phyloP scores from a whole-genome alignment of 768 basidiomycete genomes.

The Suillus sp. region DNA sequence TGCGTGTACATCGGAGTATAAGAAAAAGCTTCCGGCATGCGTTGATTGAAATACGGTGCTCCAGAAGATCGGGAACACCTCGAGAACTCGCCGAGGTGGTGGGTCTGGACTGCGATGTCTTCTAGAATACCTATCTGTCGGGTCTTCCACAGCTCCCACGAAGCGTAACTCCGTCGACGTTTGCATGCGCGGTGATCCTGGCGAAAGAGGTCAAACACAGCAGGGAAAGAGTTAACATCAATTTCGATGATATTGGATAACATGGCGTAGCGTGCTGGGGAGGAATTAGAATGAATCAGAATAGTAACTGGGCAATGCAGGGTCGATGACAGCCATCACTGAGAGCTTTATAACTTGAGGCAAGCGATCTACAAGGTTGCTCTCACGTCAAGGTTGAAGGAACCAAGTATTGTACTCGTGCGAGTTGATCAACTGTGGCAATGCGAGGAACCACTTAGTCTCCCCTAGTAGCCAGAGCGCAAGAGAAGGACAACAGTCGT shows the following conservation, averaged over 20 bases:
- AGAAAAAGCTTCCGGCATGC: background rate
- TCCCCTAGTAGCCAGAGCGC: too few relatives aligned
- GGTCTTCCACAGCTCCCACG: background rate
- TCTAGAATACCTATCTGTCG: background rate
- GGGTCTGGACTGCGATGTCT: background rate
- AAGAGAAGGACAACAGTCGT: too few relatives aligned
- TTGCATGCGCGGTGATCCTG: background rate
- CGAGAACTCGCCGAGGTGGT: background rate
- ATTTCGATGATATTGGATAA: background rate
- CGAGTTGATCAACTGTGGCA: background rate
- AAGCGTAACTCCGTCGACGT: background rate
- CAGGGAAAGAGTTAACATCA: background rate
- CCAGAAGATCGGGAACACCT: background rate
- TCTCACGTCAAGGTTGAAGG: background rate
- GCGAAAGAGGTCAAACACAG: background rate
- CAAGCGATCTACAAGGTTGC: background rate
- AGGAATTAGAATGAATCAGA: background rate
- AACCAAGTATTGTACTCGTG: too few relatives aligned
- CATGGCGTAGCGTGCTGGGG: background rate
- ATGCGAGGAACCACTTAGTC: background rate
- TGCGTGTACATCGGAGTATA: background rate
- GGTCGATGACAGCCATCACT: background rate
- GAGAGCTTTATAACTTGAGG: background rate
- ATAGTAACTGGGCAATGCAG: background rate
- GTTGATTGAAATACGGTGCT: background rate